Percentiles rank a stretch among this genome's conserved stretches.
phyloP scores from a whole-genome alignment of 2,329 filamentous ascomycete genomes.

The Calonectria pteridis region DNA sequence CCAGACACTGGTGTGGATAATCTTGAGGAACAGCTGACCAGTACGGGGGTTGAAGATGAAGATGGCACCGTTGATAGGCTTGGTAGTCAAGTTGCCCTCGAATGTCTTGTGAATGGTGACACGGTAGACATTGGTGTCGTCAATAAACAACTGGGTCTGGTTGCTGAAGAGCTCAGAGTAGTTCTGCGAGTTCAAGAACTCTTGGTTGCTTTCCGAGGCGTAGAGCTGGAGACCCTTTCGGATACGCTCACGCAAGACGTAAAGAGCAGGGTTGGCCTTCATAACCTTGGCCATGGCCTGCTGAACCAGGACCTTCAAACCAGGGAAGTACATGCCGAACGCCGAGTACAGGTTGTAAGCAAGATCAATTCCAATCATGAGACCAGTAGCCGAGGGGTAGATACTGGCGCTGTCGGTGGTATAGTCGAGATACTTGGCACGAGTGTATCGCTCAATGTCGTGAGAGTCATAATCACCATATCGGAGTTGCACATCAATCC shows the following conservation, averaged over 20 bases:
- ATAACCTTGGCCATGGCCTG: constrained; percentile 99
- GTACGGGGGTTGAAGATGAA: constrained; percentile 99
- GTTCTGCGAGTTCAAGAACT: constrained; percentile 99
- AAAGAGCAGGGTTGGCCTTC: constrained; percentile 98
- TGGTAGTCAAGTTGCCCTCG: constrained; percentile 98
- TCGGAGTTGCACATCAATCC: constrained; percentile 95
- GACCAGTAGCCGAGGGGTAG: constrained; percentile 94
- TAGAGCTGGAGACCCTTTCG: constrained; percentile 98
- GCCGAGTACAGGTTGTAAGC: constrained; percentile 99
- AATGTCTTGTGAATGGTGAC: constrained; percentile 99
- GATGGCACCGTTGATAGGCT: constrained; percentile 99
- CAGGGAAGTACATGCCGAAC: constrained; percentile 98
- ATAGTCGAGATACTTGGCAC: constrained; percentile 98
- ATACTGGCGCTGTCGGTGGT: constrained; percentile 99
- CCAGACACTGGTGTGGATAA: constrained; percentile 99
- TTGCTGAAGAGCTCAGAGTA: constrained; percentile 99
- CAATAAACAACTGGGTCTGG: constrained; percentile 98
- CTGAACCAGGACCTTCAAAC: constrained; percentile 93
- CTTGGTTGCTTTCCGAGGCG: constrained; percentile 98
- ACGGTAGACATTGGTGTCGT: constrained; percentile 99
- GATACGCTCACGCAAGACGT: constrained; percentile 97
- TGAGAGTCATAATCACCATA: constrained; percentile 99
- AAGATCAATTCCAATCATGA: constrained; percentile 98
- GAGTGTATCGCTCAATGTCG: constrained; percentile 97
- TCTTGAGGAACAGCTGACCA: constrained; percentile 97